phyloP scores from a whole-genome alignment of 1,284 basidiomycete species.

The Agroathelia rolfsii region DNA sequence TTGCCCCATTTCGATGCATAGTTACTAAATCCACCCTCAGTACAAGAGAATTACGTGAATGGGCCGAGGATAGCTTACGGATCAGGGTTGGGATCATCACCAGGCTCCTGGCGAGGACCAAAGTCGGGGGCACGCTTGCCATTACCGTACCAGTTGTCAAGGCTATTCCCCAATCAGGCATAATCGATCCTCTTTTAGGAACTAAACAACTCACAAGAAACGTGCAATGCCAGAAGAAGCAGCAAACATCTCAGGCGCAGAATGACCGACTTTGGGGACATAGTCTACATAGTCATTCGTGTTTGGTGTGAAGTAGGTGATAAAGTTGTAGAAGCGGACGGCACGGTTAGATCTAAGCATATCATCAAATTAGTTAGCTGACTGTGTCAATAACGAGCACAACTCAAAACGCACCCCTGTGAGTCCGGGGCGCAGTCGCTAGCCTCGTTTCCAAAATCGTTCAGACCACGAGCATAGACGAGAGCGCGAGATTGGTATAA shows the following conservation, averaged over 20 bases:
- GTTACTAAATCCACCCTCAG: too few relatives aligned
- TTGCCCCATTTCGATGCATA: too few relatives aligned
- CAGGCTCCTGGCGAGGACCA: conserved; percentile 9
- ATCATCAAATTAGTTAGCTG: too few relatives aligned
- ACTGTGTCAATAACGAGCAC: conserved; percentile 21
- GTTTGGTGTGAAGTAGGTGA: conserved; percentile 5
- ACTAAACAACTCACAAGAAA: conserved; percentile 1
- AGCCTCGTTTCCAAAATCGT: conserved; percentile 2
- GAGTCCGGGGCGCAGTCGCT: conserved; percentile 5
- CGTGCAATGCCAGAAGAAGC: conserved; percentile 1
- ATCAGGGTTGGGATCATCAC: too few relatives aligned
- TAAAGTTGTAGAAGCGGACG: conserved; percentile 6
- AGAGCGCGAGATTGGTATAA: conserved; percentile 2
- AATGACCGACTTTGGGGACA: conserved; percentile 3
- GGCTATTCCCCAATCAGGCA: not conserved
- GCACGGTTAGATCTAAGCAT: conserved; percentile 6
- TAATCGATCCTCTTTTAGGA: not conserved
- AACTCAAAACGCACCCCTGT: conserved; percentile 21
- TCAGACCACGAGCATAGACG: conserved; percentile 6
- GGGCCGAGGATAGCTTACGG: too few relatives aligned
- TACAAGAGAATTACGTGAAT: too few relatives aligned
- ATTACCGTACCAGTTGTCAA: conserved; percentile 5
- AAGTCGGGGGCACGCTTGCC: conserved; percentile 19
- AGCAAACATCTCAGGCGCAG: conserved; percentile 3
- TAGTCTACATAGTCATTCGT: conserved; percentile 7